These are phyloP conservation scores for Medicago lupulina DNA, from an alignment of 306 rosid species.

Conservation along the genomic window DNA sequence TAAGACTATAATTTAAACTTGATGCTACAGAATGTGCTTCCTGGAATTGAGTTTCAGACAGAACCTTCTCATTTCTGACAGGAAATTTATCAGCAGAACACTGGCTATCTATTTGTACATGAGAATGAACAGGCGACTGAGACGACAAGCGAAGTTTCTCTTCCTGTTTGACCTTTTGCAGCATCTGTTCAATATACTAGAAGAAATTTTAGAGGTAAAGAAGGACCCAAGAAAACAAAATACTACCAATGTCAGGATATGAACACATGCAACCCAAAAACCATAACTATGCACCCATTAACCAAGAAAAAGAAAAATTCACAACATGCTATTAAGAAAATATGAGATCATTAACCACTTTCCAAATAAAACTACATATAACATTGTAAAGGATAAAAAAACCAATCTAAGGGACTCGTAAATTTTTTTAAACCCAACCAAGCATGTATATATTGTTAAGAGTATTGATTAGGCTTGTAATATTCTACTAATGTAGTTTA, in stretches of 20 bases:
- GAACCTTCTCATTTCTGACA: conserved; percentile 54
- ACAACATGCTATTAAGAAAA: conserved; percentile 24
- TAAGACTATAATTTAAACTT: conserved; percentile 53
- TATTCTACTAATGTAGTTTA: no score
- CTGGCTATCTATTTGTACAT: conserved; percentile 53
- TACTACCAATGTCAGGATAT: conserved; percentile 39
- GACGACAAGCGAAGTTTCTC: conserved; percentile 61
- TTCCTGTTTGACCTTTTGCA: conserved; percentile 67
- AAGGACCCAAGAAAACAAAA: conserved; percentile 50
- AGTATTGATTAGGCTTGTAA: no score
- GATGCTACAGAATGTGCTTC: conserved; percentile 59
- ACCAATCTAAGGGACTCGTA: not conserved
- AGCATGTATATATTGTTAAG: conserved; percentile 18
- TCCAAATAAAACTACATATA: not conserved
- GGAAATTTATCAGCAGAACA: conserved; percentile 57
- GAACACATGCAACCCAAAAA: conserved; percentile 31
- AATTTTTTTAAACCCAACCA: conserved; percentile 10
- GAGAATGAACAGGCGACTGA: conserved; percentile 58
- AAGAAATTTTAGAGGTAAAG: conserved; percentile 51
- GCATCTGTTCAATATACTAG: conserved; percentile 64
- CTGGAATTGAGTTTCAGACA: conserved; percentile 53
- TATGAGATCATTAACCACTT: conserved; percentile 36
- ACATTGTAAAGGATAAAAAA: conserved; percentile 12
- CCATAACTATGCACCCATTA: conserved; percentile 13
- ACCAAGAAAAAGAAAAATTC: not conserved